Percentiles rank a stretch among this genome's conserved stretches.
phyloP scores from a whole-genome alignment of 139 green algal genomes.

The Zygnema circumcarinatum region DNA sequence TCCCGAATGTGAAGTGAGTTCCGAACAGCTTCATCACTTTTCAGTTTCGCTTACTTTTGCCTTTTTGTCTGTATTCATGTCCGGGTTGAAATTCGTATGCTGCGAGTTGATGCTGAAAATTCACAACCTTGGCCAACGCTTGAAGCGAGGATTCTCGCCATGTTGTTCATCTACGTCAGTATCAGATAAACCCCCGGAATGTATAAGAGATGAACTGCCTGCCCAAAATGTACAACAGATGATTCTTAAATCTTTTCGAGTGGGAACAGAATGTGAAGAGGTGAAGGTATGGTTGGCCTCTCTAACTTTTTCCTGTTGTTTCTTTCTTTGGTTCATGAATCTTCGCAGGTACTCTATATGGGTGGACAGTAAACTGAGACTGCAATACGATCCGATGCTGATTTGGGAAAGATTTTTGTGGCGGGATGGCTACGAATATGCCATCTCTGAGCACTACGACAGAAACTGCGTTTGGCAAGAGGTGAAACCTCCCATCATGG shows the following conservation, averaged over 20 bases:
- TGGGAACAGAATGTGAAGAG: too few species aligned
- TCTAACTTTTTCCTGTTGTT: conserved; percentile 2
- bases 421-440: conserved; percentile 43
- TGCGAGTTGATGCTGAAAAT: neutral
- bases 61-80: neutral
- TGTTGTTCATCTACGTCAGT: too few species aligned
- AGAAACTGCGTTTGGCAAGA: conserved; percentile 52
- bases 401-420: conserved; percentile 56
- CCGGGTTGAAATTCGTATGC: neutral
- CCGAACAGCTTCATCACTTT: too few species aligned
- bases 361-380: conserved; percentile 57
- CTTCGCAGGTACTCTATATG: conserved; percentile 53
- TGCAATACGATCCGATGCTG: conserved; percentile 38
- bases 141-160: too few species aligned
- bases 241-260: too few species aligned
- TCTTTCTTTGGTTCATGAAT: neutral
- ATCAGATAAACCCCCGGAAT: too few species aligned
- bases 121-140: neutral
- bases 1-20: conserved; percentile 46
- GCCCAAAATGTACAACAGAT: too few species aligned
- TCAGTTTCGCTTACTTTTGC: too few species aligned
- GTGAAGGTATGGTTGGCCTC: too few species aligned
- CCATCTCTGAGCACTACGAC: conserved; percentile 57
- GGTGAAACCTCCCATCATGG: conserved; percentile 30
- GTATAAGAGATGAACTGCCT: too few species aligned